Evolutionary conservation across 345 rosid genomes (phyloP), one percentile per base, ranked within the genome.

Genomic region (Iberis pinnata): DNA sequence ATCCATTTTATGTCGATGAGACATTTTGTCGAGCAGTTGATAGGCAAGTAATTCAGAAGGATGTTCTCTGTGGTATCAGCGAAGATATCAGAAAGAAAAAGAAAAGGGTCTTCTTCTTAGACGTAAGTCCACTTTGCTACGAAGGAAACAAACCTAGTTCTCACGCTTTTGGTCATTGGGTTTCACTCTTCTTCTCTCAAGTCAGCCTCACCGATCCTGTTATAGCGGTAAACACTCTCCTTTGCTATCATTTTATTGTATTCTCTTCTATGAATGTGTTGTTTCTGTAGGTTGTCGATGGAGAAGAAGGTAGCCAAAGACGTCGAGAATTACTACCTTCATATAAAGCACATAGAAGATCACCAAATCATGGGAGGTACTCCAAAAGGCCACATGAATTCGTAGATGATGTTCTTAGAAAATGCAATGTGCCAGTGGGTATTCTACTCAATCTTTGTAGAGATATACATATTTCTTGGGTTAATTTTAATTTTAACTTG

Each of bases 351-450:
- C 84, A 79, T 67, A 76, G 96, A 65, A 76, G 60, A 74, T 47
- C 56, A 51, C 65, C 84, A 17, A 53, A 64, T 43, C 56, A 49
- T 16, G 69, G 59, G 47, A 80, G 68, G 63, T 74, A 40, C 70
- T 55, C 74, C 17, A 65, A 60, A 38, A 71, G 79, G 63, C 76
- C 81, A 15, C 58, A 69, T 38, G 69, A 76, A 48, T 56, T 73
- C 52, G 72, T 80, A 33, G 50, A 43, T 22, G 79, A 87, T 68
- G 77, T 87, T 73, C 88, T 87, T 6, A 61, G 45, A 25, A 76
- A 81, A 53, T 87, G 95, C 89, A 78, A 82, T 76, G 83, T 87
- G 58, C 96, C 95, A 39, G 97, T 86, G 62, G 53, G 84, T 77
- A 64, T n/a, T n/a, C n/a, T n/a, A n/a, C n/a, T n/a, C n/a, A n/a